Evolutionary conservation across 148 eudicot genomes (phyloP), one percentile per base, ranked within the genome.

Genomic region (Chenopodium formosanum): DNA sequence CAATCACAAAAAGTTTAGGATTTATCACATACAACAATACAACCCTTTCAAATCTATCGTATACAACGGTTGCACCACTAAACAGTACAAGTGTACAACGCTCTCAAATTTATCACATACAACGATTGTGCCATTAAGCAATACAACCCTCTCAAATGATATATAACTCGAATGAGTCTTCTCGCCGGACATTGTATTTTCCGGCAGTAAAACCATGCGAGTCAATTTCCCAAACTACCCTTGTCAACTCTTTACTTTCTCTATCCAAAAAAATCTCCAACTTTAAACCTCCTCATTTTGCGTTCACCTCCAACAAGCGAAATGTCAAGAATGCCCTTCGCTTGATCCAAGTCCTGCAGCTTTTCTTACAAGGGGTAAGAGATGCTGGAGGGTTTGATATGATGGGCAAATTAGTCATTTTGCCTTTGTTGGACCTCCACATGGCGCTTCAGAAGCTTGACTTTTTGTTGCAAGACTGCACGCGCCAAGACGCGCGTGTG

Each of bases 121-220:
- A 37, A 4, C 40, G 40, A 37, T 37, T 37, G 40, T 37, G 6
- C 40, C 40, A 5, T 6, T 4, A 5, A 37, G 40, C 40, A 40
- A 40, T 40, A 40, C 44, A 40, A 40, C 7, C 31, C 63, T 9
- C 14, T 76, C 80, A 85, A 83, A 93, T 92, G 96, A 78, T 86
- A 69, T 12, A 32, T 47, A 87, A 83, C 40, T 82, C 87, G 58
- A 81, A 85, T 68, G 86, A 64, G 14, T 67, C 66, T 0, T 76
- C 56, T 73, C 93, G 97, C 97, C 98, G 97, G 97, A 86, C 85
- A 58, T 81, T 96, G 50, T 87, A 81, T 56, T 87, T 83, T 85
- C 95, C 95, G 89, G 92, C 87, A 1, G 75, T 90, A 44, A 87
- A 82, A 4, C 92, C 92, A 1, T 82, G 82, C 47, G 83, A 79